Evolutionary conservation across 345 rosid genomes (phyloP).

Genomic region (Acer campestre): DNA sequence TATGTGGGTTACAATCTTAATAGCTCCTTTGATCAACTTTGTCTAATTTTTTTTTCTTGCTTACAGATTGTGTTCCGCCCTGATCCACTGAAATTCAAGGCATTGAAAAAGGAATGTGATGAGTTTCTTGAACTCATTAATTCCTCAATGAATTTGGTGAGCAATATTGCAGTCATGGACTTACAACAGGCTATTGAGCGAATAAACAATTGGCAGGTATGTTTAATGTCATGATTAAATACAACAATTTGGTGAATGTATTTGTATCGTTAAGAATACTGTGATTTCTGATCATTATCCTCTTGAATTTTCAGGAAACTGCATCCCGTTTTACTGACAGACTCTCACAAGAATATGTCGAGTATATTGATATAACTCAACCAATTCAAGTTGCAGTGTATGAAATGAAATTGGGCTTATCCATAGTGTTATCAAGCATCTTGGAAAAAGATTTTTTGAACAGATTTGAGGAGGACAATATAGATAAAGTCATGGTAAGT

Average conservation of each 20-base stretch:
- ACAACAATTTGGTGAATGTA: background rate
- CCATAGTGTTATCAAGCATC: conserved; percentile 57
- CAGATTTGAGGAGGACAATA: conserved; percentile 44
- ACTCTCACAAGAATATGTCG: conserved; percentile 61
- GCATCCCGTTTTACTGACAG: conserved; percentile 64
- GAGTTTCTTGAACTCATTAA: conserved; percentile 58
- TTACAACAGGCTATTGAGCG: conserved; percentile 53
- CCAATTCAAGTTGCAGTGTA: conserved; percentile 94
- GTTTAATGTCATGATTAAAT: conserved; percentile 3
- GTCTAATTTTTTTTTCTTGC: conserved; percentile 4
- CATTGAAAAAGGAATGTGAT: conserved; percentile 59
- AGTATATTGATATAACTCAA: conserved; percentile 70
- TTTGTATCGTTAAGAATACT: conserved; percentile 1
- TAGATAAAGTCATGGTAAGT: conserved; percentile 63
- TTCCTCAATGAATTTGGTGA: conserved; percentile 43
- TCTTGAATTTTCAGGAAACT: conserved; percentile 62
- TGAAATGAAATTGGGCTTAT: conserved; percentile 86
- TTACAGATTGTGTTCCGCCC: conserved; percentile 80
- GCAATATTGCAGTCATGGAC: conserved; percentile 43
- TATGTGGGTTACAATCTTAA: background rate
- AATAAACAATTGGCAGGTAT: conserved; percentile 87
- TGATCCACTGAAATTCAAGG: conserved; percentile 62
- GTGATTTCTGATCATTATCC: conserved; percentile 10
- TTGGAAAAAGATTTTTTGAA: conserved; percentile 43
- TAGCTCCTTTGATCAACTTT: background rate